A percentile compares a stretch with the other conserved stretches of the same genome.
phyloP scores from a whole-genome alignment of 2,329 filamentous ascomycete species.

The Ophiostoma ulmi region DNA sequence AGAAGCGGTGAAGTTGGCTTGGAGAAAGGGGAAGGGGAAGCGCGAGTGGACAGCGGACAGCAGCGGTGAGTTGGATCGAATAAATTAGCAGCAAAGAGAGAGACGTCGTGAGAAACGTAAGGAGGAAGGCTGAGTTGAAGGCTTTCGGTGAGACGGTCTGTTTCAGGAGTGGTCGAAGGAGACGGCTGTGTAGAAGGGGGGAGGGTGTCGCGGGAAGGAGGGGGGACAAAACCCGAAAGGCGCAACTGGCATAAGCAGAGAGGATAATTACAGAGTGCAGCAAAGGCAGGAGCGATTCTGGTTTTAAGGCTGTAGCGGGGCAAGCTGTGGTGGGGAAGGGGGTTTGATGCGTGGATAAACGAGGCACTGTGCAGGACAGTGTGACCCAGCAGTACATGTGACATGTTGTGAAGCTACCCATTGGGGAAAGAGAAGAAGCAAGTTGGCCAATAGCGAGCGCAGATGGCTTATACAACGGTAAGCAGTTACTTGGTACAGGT shows the following conservation, averaged over 20 bases:
- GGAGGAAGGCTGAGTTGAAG: slow-evolving; percentile 10
- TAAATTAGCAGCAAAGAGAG: background rate
- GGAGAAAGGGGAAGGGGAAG: background rate
- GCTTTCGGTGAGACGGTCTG: slow-evolving; percentile 18
- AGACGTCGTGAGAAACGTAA: slow-evolving; percentile 4
- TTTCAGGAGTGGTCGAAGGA: slow-evolving; percentile 25
- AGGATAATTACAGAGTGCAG: background rate
- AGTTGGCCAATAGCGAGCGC: slow-evolving; percentile 1
- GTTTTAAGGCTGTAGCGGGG: slow-evolving; percentile 25
- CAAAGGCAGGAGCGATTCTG: slow-evolving; percentile 12
- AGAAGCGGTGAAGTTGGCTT: background rate
- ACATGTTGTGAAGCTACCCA: slow-evolving; percentile 12
- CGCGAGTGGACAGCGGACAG: background rate
- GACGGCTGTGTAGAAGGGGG: slow-evolving; percentile 16
- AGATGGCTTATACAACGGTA: slow-evolving; percentile 12
- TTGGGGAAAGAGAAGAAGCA: slow-evolving; percentile 10
- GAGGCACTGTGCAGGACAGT: slow-evolving; percentile 8
- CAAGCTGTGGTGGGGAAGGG: slow-evolving; percentile 23
- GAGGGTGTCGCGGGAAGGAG: background rate
- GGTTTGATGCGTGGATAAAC: background rate
- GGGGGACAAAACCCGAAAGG: slow-evolving; percentile 15
- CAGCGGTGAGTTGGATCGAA: background rate
- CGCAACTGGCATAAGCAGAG: slow-evolving; percentile 6
- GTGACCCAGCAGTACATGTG: slow-evolving; percentile 15
- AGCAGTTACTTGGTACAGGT: background rate